Evolutionary conservation across 2,329 filamentous ascomycete genomes (phyloP).

Genomic region (Colletotrichum liriopes): DNA sequence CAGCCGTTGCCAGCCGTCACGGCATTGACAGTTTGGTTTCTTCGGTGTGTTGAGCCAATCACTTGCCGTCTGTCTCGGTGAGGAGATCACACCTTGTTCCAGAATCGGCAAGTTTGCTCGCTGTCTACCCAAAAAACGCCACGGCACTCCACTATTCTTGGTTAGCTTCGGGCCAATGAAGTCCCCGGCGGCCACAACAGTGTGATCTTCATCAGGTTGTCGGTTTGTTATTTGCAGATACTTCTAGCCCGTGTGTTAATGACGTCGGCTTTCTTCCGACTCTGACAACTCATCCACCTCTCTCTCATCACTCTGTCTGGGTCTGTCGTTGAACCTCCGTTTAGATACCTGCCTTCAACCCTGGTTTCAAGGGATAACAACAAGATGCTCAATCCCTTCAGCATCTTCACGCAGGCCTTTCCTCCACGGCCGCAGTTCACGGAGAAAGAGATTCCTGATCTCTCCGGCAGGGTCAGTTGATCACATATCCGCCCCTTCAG

Average conservation of each 20-base stretch:
- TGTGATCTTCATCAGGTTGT: constrained; percentile 7
- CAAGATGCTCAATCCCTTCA: constrained; percentile 40
- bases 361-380: constrained; percentile 1
- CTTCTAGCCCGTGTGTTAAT: constrained; percentile 3
- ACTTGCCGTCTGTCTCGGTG: neutral
- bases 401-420: constrained; percentile 46
- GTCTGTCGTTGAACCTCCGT: neutral
- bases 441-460: constrained; percentile 58
- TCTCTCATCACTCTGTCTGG: neutral
- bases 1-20: constrained; percentile 6
- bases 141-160: constrained; percentile 30
- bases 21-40: neutral
- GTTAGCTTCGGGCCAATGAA: constrained; percentile 33
- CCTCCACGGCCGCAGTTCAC: constrained; percentile 59
- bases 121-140: constrained; percentile 1
- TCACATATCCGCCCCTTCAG: neutral
- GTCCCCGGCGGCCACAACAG: neutral
- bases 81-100: neutral
- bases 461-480: constrained; percentile 53
- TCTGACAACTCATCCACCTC: neutral
- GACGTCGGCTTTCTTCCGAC: constrained; percentile 9
- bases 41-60: constrained; percentile 9
- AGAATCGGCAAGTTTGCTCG: neutral
- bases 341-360: neutral
- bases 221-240: constrained; percentile 2